A percentile compares a stretch with the other conserved stretches of the same genome.
These are phyloP conservation scores for Sclerospora graminicola DNA, from an alignment of 352 stramenopile genomes.

Conservation along the genomic window DNA sequence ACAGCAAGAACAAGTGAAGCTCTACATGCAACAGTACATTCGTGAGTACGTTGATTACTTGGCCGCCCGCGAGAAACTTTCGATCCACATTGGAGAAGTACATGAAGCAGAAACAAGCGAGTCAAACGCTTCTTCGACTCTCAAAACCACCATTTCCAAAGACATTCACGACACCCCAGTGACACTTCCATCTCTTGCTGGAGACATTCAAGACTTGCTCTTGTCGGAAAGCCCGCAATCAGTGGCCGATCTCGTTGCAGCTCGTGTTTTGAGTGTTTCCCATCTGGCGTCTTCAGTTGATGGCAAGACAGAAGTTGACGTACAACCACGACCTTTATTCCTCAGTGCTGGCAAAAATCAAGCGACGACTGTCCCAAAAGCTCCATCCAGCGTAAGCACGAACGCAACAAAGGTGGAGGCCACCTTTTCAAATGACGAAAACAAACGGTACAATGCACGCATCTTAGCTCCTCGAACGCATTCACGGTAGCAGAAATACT, in stretches of 20 bases:
- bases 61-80: constrained; percentile 15
- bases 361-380: background rate
- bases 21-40: constrained; percentile 56
- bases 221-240: constrained; percentile 65
- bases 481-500: too few relatives aligned
- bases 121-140: background rate
- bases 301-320: constrained; percentile 10
- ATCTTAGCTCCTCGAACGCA: too few relatives aligned
- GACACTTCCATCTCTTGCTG: constrained; percentile 37
- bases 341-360: background rate
- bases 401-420: too few relatives aligned
- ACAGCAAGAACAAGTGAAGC: constrained; percentile 39
- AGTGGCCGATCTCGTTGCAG: constrained; percentile 30
- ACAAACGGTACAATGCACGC: too few relatives aligned
- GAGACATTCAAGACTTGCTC: constrained; percentile 56
- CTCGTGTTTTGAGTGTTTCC: constrained; percentile 14
- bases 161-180: constrained; percentile 44
- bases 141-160: constrained; percentile 14
- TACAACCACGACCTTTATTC: constrained; percentile 5
- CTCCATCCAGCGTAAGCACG: background rate
- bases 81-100: background rate
- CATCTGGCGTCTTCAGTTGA: constrained; percentile 6
- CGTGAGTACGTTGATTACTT: constrained; percentile 50
- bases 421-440: too few relatives aligned
- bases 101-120: background rate